These are phyloP conservation scores for Aspergillus cavernicola DNA, from an alignment of 495 filamentous ascomycete genomes.

Conservation along the genomic window DNA sequence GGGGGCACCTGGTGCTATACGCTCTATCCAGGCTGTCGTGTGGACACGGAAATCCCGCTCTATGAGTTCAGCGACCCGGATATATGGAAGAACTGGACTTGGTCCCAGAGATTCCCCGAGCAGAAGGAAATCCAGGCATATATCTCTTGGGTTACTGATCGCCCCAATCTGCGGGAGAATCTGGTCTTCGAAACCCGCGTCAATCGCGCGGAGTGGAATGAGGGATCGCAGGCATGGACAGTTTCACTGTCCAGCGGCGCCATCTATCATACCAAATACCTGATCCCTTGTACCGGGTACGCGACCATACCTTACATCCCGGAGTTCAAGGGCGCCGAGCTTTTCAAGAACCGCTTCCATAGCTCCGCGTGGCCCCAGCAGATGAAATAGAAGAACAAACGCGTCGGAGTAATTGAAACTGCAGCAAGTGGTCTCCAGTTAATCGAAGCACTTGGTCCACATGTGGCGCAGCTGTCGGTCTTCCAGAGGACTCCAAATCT, in stretches of 20 bases:
- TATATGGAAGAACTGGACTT: background rate
- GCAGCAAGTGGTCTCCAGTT: slow-evolving; percentile 60
- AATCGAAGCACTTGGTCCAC: slow-evolving; percentile 25
- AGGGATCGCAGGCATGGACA: background rate
- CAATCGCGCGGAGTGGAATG: background rate
- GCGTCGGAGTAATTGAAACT: slow-evolving; percentile 51
- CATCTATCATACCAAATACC: background rate
- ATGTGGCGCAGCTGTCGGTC: slow-evolving; percentile 8
- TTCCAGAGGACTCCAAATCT: slow-evolving; percentile 49
- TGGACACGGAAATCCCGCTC: background rate
- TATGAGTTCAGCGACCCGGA: slow-evolving; percentile 1
- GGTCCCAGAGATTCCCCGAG: background rate
- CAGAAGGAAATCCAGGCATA: background rate
- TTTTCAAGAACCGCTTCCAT: slow-evolving; percentile 24
- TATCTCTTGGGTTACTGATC: background rate
- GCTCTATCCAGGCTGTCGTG: background rate
- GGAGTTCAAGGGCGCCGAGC: background rate
- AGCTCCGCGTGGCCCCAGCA: slow-evolving; percentile 50
- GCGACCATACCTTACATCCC: background rate
- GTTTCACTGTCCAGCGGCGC: background rate
- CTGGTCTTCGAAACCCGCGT: background rate
- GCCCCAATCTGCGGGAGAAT: background rate
- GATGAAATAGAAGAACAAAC: slow-evolving; percentile 42
- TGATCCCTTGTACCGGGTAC: background rate
- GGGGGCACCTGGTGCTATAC: slow-evolving; percentile 1